Percentiles rank a stretch among this genome's conserved stretches.
Conservation (phyloP, 1,139 yeast genomes). For the Torulaspora globosa region DNA sequence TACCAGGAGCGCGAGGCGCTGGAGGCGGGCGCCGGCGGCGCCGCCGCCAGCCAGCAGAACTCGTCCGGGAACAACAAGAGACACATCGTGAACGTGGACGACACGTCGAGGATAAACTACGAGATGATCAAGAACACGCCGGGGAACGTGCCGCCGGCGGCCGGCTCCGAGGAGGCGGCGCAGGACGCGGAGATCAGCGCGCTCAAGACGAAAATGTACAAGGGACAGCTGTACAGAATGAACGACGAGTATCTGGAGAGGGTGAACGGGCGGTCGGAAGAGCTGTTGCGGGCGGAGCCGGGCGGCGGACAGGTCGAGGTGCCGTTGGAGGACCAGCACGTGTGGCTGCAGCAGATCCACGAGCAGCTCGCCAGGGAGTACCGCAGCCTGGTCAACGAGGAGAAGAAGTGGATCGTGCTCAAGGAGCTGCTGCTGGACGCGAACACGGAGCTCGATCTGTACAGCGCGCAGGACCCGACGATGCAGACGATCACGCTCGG, state of each 20-base stretch:
- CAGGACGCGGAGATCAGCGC: constrained; percentile 25
- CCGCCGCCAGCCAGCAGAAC: not conserved
- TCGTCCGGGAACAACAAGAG: constrained; percentile 20
- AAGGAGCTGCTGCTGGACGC: constrained; percentile 36
- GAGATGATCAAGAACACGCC: constrained; percentile 36
- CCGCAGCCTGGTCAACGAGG: constrained; percentile 19
- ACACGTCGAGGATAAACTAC: constrained; percentile 34
- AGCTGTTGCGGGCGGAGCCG: not conserved
- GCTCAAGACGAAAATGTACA: constrained; percentile 31
- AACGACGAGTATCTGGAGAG: constrained; percentile 28
- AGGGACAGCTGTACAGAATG: constrained; percentile 27
- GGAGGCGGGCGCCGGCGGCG: constrained; percentile 13
- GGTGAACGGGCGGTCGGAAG: constrained; percentile 8
- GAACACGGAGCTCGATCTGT: constrained; percentile 34
- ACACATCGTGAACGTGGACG: constrained; percentile 35
- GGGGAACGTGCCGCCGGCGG: constrained; percentile 23
- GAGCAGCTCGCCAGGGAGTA: constrained; percentile 25
- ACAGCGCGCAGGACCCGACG: constrained; percentile 22
- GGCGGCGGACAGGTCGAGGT: constrained; percentile 8
- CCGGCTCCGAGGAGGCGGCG: constrained; percentile 3
- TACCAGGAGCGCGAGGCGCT: constrained; percentile 14
- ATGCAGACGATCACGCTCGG: constrained; percentile 17
- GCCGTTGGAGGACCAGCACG: constrained; percentile 23
- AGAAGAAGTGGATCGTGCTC: constrained; percentile 34
- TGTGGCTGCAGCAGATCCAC: constrained; percentile 27